phyloP scores from a whole-genome alignment of 768 basidiomycete species.

The Russula dissimulans region DNA sequence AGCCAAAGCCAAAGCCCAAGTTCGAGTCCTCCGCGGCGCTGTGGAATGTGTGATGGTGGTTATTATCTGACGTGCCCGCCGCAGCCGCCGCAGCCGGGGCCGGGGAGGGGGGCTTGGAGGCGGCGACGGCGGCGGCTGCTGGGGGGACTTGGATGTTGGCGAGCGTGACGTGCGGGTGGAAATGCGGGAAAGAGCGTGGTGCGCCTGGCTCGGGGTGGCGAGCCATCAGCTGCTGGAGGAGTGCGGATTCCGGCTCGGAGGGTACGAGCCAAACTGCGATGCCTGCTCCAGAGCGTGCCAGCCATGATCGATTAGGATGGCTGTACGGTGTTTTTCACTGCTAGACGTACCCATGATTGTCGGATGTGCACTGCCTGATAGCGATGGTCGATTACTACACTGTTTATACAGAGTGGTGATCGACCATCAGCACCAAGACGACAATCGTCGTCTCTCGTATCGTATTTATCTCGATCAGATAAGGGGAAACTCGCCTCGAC shows the following conservation, averaged over 20 bases:
- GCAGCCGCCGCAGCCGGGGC: too few species aligned
- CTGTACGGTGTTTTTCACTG: not conserved
- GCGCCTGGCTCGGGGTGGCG: slow-evolving; percentile 23
- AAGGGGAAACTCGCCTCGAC: not conserved
- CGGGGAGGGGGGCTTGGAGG: too few species aligned
- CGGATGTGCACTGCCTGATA: not conserved
- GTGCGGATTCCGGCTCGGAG: slow-evolving; percentile 31
- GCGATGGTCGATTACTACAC: too few species aligned
- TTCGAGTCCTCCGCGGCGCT: too few species aligned
- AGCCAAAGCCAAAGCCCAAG: too few species aligned
- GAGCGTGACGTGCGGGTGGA: slow-evolving; percentile 68
- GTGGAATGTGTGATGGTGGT: not conserved
- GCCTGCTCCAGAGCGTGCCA: slow-evolving; percentile 29
- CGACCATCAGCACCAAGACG: too few species aligned
- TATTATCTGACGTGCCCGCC: too few species aligned
- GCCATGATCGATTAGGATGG: not conserved
- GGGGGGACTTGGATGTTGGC: slow-evolving; percentile 27
- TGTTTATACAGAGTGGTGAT: too few species aligned
- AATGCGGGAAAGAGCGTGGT: slow-evolving; percentile 46
- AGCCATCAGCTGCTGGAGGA: slow-evolving; percentile 41
- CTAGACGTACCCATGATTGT: slow-evolving; percentile 6
- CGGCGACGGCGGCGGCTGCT: not conserved
- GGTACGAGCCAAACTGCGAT: slow-evolving; percentile 68
- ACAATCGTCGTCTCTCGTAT: too few species aligned
- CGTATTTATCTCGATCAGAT: too few species aligned